A percentile compares a stretch with the other conserved stretches of the same genome.
These are phyloP conservation scores for Pseudocercospora ulei DNA, from an alignment of 2,329 filamentous ascomycete genomes.

Conservation along the genomic window DNA sequence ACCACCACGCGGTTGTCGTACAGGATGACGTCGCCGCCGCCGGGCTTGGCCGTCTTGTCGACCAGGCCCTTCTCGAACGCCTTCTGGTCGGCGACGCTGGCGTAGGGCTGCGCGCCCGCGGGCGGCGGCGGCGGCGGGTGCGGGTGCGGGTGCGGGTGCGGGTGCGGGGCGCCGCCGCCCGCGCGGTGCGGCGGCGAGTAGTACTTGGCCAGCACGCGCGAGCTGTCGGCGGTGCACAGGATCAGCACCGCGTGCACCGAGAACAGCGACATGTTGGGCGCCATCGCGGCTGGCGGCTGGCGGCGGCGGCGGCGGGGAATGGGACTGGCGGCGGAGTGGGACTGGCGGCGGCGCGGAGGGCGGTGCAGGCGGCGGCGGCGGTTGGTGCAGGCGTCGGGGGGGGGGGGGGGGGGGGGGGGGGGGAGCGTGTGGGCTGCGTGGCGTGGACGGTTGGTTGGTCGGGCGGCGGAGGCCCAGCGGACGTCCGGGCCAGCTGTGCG, in stretches of 20 bases:
- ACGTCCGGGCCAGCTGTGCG: no score
- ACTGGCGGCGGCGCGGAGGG: no score
- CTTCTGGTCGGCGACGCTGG: conserved; percentile 86
- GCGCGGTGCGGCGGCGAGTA: conserved; percentile 63
- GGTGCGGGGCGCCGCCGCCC: no score
- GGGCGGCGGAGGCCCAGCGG: no score
- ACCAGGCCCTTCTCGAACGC: conserved; percentile 91
- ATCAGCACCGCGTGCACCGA: conserved; percentile 46
- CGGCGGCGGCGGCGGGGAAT: neutral
- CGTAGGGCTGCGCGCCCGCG: conserved; percentile 62
- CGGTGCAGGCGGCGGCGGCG: no score
- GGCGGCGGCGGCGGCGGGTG: no score
- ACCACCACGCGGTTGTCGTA: conserved; percentile 95
- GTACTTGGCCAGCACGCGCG: conserved; percentile 89
- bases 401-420: no score
- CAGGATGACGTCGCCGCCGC: conserved; percentile 83
- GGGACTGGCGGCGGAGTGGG: no score
- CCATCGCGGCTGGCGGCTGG: conserved; percentile 35
- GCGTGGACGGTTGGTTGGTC: no score
- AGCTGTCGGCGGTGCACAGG: conserved; percentile 68
- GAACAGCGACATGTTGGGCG: conserved; percentile 48
- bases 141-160: no score
- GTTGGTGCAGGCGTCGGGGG: no score
- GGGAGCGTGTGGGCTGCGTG: no score
- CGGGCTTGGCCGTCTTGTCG: conserved; percentile 93